A percentile compares a stretch with the other conserved stretches of the same genome.
These are phyloP conservation scores for Rhododendron ferrugineum DNA, from an alignment of 148 eudicot species.

Conservation along the genomic window DNA sequence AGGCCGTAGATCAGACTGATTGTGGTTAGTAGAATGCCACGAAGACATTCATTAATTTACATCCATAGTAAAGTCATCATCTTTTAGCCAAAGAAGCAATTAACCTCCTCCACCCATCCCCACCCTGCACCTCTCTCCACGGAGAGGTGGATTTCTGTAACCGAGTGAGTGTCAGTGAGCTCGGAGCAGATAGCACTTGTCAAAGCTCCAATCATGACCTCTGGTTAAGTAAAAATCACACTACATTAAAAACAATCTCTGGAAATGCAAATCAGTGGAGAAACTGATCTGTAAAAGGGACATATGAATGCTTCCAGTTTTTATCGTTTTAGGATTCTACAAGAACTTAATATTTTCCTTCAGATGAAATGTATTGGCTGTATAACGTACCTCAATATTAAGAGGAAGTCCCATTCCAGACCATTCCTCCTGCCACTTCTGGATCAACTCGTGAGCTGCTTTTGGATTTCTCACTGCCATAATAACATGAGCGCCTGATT, in stretches of 20 bases:
- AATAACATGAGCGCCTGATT: conserved; percentile 91
- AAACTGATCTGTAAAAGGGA: not conserved
- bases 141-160: not conserved
- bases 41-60: too few species aligned
- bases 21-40: too few species aligned
- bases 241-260: not conserved
- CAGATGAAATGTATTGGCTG: not conserved
- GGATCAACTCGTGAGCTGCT: conserved; percentile 70
- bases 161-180: not conserved
- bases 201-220: not conserved
- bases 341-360: not conserved
- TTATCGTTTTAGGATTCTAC: not conserved
- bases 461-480: conserved; percentile 91
- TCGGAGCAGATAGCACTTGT: not conserved
- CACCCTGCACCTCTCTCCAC: not conserved
- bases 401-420: conserved; percentile 86
- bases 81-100: not conserved
- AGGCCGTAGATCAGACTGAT: too few species aligned
- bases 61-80: not conserved
- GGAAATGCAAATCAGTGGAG: not conserved
- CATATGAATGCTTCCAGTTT: not conserved
- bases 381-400: conserved; percentile 69
- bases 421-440: conserved; percentile 84
- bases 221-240: not conserved
- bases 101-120: not conserved